Evolutionary conservation across 2,329 filamentous ascomycete species (phyloP), one percentile per base, ranked within the genome.

Genomic region (Coleophoma eucalyptorum): DNA sequence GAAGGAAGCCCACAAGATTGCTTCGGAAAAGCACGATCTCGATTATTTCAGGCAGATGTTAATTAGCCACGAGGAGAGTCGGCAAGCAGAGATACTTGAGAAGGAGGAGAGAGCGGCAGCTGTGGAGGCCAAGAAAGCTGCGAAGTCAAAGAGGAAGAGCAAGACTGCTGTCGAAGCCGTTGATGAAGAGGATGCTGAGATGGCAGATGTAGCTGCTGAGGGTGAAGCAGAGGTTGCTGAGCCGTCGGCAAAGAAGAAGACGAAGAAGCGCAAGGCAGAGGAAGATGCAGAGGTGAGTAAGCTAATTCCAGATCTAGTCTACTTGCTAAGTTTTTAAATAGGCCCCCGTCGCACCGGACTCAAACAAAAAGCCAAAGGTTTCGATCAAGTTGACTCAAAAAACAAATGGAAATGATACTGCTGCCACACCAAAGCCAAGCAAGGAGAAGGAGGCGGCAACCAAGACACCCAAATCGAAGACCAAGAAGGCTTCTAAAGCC

Each of bases 251-350:
- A 72, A 53, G 79, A 79, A 80, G 65, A 71, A 71, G 46, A 71
- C 72, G 7, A 89, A 87, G 80, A 96, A 96, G 79, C 86, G 91
- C 62, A 96, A 96, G 80, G 86, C 90, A 64, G 88, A 83, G 13
- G 90, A 95, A 50, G 83, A 83, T n/a, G 78, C 77, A 20, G 87
- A 86, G 71, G 84, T 85, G 66, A 70, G 76, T 26, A 5, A n/a
- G n/a, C 43, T 34, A 16, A 26, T 41, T 43, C 13, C 37, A 5
- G 15, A 48, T 19, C n/a, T 19, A 11, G 13, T 19, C 11, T 33
- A 40, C n/a, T 35, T 52, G 40, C 58, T 65, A 50, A 64, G 46
- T 42, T n/a, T 18, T 16, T 45, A 21, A 3, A 7, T 55, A 83
- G 78, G 78, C 76, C 18, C 78, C 78, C n/a, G 76, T 81, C 63